A percentile compares a stretch with the other conserved stretches of the same genome.
These are phyloP conservation scores for Dioscorea dumetorum DNA, from an alignment of 106 monocot genomes.

Conservation along the genomic window DNA sequence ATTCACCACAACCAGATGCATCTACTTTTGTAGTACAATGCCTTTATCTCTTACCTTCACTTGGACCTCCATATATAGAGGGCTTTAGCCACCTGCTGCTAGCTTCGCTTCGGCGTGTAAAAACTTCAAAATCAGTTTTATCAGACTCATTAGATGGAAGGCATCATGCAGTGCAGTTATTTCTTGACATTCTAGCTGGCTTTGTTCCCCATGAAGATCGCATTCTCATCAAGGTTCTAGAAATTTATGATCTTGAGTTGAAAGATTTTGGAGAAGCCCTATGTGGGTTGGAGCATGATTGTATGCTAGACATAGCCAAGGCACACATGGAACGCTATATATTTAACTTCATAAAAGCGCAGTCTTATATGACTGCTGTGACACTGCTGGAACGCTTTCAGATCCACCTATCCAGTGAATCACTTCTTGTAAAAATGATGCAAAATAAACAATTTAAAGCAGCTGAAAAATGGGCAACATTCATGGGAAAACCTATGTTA, in stretches of 20 bases:
- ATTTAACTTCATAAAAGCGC: constrained; percentile 42
- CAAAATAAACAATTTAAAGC: constrained; percentile 27
- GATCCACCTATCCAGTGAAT: constrained; percentile 30
- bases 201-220: constrained; percentile 66
- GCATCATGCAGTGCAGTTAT: constrained; percentile 41
- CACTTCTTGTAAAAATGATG: constrained; percentile 64
- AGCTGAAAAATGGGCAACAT: no score
- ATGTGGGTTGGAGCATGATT: no score
- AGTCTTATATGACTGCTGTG: constrained; percentile 74
- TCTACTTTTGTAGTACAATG: constrained; percentile 69
- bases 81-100: constrained; percentile 89
- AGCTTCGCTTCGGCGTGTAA: constrained; percentile 62
- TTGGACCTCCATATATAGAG: constrained; percentile 75
- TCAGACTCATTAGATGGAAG: constrained; percentile 56
- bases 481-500: not conserved
- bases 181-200: constrained; percentile 55
- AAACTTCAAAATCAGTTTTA: constrained; percentile 12
- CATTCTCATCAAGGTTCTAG: constrained; percentile 70
- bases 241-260: constrained; percentile 48
- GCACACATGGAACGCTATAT: constrained; percentile 39
- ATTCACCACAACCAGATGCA: constrained; percentile 55
- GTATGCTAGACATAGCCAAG: constrained; percentile 29
- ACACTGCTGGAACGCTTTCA: constrained; percentile 60
- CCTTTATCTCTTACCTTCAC: constrained; percentile 67
- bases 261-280: no score